These are phyloP conservation scores for Adansonia digitata DNA, from an alignment of 345 rosid species.

Conservation along the genomic window DNA sequence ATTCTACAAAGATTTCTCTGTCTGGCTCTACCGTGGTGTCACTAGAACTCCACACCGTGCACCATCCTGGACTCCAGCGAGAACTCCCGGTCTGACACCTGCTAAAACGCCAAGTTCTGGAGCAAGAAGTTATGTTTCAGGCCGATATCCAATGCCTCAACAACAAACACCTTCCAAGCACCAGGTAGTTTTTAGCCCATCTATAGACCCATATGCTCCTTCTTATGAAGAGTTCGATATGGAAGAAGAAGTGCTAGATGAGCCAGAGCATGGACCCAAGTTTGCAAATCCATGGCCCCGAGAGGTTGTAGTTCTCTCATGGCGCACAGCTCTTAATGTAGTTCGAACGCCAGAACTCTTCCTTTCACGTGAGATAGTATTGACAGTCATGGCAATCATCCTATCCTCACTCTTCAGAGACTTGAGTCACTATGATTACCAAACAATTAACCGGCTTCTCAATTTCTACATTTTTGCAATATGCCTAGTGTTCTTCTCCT, in stretches of 20 bases:
- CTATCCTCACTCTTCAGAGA: conserved; percentile 49
- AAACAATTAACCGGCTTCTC: conserved; percentile 41
- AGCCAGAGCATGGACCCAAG: conserved; percentile 39
- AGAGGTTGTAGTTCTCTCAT: conserved; percentile 49
- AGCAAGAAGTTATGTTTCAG: conserved; percentile 25
- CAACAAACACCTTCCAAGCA: conserved; percentile 21
- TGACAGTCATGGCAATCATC: conserved; percentile 57
- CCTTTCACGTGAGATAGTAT: conserved; percentile 48
- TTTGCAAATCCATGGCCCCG: conserved; percentile 66
- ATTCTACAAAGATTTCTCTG: conserved; percentile 58
- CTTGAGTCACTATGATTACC: conserved; percentile 23
- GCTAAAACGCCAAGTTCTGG: conserved; percentile 26
- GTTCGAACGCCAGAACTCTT: conserved; percentile 60
- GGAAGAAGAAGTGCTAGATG: conserved; percentile 42
- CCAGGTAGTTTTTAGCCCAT: conserved; percentile 26
- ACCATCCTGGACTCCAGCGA: conserved; percentile 61
- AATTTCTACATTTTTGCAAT: conserved; percentile 63
- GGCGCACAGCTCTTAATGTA: conserved; percentile 45
- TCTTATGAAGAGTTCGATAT: conserved; percentile 31
- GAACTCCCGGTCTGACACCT: conserved; percentile 45
- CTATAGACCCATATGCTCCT: conserved; percentile 20
- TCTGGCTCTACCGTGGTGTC: conserved; percentile 56
- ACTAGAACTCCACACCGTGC: conserved; percentile 42
- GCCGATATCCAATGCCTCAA: conserved; percentile 30
- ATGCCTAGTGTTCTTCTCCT: conserved; percentile 61